A percentile compares a stretch with the other conserved stretches of the same genome.
Conservation (phyloP, 805 yeast species). For the Schwanniomyces occidentalis region DNA sequence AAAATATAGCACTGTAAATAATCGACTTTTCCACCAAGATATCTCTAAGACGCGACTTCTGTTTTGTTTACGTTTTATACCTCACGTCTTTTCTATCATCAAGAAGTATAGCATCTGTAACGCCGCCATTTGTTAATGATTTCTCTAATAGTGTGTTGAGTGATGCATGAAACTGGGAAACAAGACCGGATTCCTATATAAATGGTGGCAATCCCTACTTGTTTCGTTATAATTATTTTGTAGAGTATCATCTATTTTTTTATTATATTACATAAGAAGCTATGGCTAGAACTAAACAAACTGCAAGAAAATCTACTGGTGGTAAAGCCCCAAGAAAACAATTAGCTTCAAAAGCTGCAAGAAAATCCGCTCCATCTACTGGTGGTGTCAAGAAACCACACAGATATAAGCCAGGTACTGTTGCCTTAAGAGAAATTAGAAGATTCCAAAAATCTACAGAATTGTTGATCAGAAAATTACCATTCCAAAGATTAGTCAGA, state of each 20-base stretch:
- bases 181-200: too few species aligned
- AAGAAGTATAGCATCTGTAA: too few species aligned
- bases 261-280: constrained; percentile 3
- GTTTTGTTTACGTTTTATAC: constrained; percentile 1
- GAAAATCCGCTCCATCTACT: constrained; percentile 48
- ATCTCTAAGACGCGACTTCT: background rate
- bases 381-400: constrained; percentile 51
- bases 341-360: constrained; percentile 50
- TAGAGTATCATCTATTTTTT: background rate
- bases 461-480: constrained; percentile 48
- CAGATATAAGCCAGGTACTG: constrained; percentile 53
- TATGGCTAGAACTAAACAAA: constrained; percentile 50
- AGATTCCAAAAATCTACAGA: constrained; percentile 49
- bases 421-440: constrained; percentile 50
- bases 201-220: background rate
- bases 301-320: constrained; percentile 50
- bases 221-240: too few species aligned
- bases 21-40: background rate
- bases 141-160: too few species aligned
- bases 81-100: too few species aligned
- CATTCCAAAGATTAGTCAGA: constrained; percentile 50
- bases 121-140: too few species aligned
- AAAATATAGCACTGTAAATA: constrained; percentile 1
- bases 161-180: too few species aligned
- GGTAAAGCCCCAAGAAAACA: constrained; percentile 52